Evolutionary conservation across 2,329 filamentous ascomycete genomes (phyloP).

Genomic region (Botrytis pseudocinerea): DNA sequence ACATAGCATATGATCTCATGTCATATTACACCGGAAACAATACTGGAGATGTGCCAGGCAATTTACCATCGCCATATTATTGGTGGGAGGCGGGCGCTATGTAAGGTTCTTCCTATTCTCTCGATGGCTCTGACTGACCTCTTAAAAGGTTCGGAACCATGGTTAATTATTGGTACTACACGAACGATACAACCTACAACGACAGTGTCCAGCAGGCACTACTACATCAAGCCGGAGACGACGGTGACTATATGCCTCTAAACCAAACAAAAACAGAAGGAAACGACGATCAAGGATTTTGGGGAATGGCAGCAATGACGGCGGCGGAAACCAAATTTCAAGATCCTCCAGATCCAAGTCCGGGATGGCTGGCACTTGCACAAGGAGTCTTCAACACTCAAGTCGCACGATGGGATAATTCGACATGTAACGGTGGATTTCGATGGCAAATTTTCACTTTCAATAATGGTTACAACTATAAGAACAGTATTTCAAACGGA

Average conservation of each 20-base stretch:
- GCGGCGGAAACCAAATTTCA: constrained; percentile 66
- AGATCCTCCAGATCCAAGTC: constrained; percentile 54
- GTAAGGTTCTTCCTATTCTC: constrained; percentile 42
- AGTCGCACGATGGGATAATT: constrained; percentile 65
- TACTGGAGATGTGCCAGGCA: constrained; percentile 50
- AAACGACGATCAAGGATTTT: constrained; percentile 65
- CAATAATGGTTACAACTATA: constrained; percentile 81
- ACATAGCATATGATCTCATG: constrained; percentile 50
- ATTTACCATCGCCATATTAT: constrained; percentile 44
- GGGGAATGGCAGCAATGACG: constrained; percentile 68
- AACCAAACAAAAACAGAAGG: constrained; percentile 61
- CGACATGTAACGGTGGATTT: constrained; percentile 68
- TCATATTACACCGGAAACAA: constrained; percentile 51
- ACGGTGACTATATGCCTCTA: constrained; percentile 73
- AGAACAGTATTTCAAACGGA: constrained; percentile 62
- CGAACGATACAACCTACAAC: constrained; percentile 64
- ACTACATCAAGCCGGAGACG: constrained; percentile 68
- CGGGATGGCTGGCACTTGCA: constrained; percentile 68
- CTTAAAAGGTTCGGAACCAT: constrained; percentile 52
- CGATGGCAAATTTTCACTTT: constrained; percentile 82
- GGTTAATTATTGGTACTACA: constrained; percentile 81
- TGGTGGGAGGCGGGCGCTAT: constrained; percentile 50
- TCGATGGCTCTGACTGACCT: neutral
- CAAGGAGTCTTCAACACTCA: constrained; percentile 81
- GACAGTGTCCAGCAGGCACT: constrained; percentile 60